Conservation (phyloP, 2,329 filamentous ascomycete species). For the Cercospora canescens region DNA sequence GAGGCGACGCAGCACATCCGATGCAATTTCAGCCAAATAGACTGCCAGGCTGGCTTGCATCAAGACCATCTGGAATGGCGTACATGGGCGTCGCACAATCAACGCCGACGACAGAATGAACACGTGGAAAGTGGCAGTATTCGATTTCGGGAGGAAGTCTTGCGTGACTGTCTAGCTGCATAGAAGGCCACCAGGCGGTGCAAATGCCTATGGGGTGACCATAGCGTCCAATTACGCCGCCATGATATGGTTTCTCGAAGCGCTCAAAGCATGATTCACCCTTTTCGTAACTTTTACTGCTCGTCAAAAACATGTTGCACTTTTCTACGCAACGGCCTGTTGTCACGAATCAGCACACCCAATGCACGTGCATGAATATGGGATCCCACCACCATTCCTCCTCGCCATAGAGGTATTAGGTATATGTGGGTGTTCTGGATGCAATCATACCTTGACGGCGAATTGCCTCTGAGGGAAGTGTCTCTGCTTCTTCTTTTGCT, state of each 20-base stretch:
- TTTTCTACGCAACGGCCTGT: conserved; percentile 7
- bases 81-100: not conserved
- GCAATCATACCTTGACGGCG: conserved; percentile 81
- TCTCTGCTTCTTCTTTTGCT: conserved; percentile 91
- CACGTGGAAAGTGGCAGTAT: not conserved
- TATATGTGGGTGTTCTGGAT: conserved; percentile 12
- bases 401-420: conserved; percentile 14
- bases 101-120: not conserved
- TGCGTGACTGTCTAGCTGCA: conserved; percentile 8
- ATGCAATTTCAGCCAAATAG: too few species aligned
- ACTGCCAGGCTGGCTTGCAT: not conserved
- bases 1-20: too few species aligned
- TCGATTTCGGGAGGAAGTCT: conserved; percentile 5
- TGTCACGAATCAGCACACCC: conserved; percentile 1
- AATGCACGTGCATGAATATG: not conserved
- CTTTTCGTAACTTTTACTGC: conserved; percentile 8
- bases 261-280: conserved; percentile 3
- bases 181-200: conserved; percentile 5
- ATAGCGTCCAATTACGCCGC: conserved; percentile 7
- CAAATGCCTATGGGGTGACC: not conserved
- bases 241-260: conserved; percentile 9
- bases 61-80: not conserved
- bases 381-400: conserved; percentile 15
- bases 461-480: conserved; percentile 99
- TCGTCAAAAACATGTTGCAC: not conserved